A percentile compares a stretch with the other conserved stretches of the same genome.
Evolutionary conservation across 129 eudicot species (phyloP).

Genomic region (Rutidosis leptorrhynchoides): DNA sequence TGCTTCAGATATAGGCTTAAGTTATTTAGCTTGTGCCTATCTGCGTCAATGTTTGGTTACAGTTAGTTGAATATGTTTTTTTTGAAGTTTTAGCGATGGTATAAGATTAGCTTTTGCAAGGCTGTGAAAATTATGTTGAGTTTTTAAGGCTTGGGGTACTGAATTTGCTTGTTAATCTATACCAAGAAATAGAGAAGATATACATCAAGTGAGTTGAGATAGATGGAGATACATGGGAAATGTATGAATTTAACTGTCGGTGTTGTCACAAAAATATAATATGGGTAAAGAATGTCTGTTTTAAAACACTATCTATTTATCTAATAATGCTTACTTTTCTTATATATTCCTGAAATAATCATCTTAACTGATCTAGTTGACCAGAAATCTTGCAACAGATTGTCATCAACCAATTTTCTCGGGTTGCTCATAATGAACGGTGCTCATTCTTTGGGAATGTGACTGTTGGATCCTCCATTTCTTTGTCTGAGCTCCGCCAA

Average conservation of each 20-base stretch:
- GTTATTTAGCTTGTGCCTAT: constrained; percentile 7
- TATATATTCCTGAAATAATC: constrained; percentile 10
- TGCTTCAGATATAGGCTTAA: not conserved
- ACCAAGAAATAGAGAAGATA: not conserved
- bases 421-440: constrained; percentile 69
- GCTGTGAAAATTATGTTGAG: not conserved
- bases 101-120: not conserved
- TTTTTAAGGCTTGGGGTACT: not conserved
- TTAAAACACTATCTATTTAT: not conserved
- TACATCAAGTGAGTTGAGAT: not conserved
- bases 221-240: constrained; percentile 4
- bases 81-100: not conserved
- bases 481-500: constrained; percentile 75
- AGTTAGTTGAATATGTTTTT: not conserved
- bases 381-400: constrained; percentile 84
- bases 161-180: not conserved
- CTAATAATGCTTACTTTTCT: not conserved
- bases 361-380: constrained; percentile 47
- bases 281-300: constrained; percentile 7
- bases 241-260: constrained; percentile 6
- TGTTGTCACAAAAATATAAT: constrained; percentile 1
- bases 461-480: constrained; percentile 74
- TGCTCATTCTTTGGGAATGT: constrained; percentile 83
- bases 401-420: constrained; percentile 87
- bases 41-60: constrained; percentile 3